These are phyloP conservation scores for Arctostaphylos glauca DNA, from an alignment of 148 eudicot species.

Conservation along the genomic window DNA sequence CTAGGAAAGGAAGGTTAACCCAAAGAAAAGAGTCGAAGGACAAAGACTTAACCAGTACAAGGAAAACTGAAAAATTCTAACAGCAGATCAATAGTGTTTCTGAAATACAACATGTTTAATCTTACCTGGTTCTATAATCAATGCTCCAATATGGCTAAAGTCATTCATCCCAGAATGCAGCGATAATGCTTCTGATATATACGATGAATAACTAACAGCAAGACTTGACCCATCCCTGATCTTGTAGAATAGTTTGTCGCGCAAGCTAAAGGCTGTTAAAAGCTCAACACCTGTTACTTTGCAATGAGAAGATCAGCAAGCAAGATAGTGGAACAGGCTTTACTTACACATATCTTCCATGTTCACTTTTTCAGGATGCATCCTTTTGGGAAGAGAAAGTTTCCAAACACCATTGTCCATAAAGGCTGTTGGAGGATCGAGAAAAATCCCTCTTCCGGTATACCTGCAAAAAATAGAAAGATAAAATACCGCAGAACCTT, in stretches of 20 bases:
- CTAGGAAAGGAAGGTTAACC: slow-evolving; percentile 7
- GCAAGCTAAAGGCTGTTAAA: slow-evolving; percentile 55
- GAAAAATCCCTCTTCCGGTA: slow-evolving; percentile 82
- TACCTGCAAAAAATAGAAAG: slow-evolving; percentile 50
- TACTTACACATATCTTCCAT: slow-evolving; percentile 53
- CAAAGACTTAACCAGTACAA: not conserved
- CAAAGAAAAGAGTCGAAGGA: not conserved
- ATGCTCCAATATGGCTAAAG: slow-evolving; percentile 60
- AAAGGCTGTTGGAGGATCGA: slow-evolving; percentile 78
- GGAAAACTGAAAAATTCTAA: not conserved
- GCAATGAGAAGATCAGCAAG: not conserved
- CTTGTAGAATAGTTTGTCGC: slow-evolving; percentile 60
- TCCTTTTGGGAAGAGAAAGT: slow-evolving; percentile 55
- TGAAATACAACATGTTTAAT: not conserved
- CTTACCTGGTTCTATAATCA: slow-evolving; percentile 95
- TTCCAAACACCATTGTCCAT: slow-evolving; percentile 67
- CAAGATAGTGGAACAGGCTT: slow-evolving; percentile 9
- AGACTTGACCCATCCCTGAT: slow-evolving; percentile 63
- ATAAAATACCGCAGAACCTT: not conserved
- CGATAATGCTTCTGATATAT: slow-evolving; percentile 54
- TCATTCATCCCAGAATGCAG: slow-evolving; percentile 34
- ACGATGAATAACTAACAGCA: slow-evolving; percentile 44
- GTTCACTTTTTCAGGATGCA: slow-evolving; percentile 33
- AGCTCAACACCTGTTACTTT: slow-evolving; percentile 9
- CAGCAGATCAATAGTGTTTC: not conserved